Evolutionary conservation across 2,329 filamentous ascomycete genomes (phyloP), one percentile per base, ranked within the genome.

Genomic region (Neocucurbitaria cava): DNA sequence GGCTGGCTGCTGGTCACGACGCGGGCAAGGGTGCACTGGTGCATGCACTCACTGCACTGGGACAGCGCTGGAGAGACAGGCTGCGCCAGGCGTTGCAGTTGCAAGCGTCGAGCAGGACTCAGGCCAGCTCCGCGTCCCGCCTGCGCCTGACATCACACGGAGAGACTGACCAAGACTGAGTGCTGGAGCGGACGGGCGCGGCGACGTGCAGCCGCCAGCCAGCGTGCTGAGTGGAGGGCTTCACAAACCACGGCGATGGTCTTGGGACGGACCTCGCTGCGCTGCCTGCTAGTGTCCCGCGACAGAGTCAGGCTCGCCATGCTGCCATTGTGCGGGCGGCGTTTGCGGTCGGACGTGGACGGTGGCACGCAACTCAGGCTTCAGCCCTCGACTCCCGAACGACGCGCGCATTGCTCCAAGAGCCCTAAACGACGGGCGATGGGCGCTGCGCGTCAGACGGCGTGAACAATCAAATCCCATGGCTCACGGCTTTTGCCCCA

Each of bases 401-500:
- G 33, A 31, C 47, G 38, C 47, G 40, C 39, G 43, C 33, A 35
- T 39, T 23, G 21, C 36, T 45, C 17, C 10, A 23, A 26, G 9
- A 15, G 41, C 17, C 17, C 8, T 45, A 48, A 33, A 40, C 39
- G 26, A 44, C 21, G 31, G n/a, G 30, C 50, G 31, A 53, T 46
- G 52, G 38, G 2, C 38, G 9, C 10, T 24, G 38, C 38, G 38
- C 47, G 52, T 51, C 46, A 47, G 52, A 52, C 49, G 49, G 50
- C 53, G 52, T 52, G 46, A 47, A 56, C 24, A 49, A 50, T 52
- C 52, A 48, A 43, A 51, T 51, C 47, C 54, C 51, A 48, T 40
- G 40, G 45, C 55, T 45, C 46, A 50, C 33, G 18, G 18, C 17
- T 18, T 21, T 21, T 21, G 20, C 36, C 36, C n/a, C 18, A 11